These are phyloP conservation scores for Trametes coccinea DNA, from an alignment of 768 basidiomycete species.

Conservation along the genomic window DNA sequence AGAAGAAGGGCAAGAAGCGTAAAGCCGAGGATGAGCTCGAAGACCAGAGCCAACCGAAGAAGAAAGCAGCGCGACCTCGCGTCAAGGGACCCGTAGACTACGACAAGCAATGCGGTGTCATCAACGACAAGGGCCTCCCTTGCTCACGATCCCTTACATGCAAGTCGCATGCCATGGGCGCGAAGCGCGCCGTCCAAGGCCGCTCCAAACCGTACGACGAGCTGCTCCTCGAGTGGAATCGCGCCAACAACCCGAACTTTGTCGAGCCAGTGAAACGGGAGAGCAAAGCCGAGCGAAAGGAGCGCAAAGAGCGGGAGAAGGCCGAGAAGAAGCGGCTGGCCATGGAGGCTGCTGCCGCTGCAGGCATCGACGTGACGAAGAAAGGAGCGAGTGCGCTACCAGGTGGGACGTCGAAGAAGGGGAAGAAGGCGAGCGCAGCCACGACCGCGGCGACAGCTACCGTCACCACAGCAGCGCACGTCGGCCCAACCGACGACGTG, in stretches of 20 bases:
- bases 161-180: constrained; percentile 97
- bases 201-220: constrained; percentile 84
- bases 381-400: constrained; percentile 37
- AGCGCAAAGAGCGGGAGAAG: constrained; percentile 78
- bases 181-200: constrained; percentile 88
- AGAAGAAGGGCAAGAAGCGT: constrained; percentile 73
- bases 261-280: constrained; percentile 86
- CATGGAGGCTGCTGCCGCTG: constrained; percentile 65
- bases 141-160: constrained; percentile 96
- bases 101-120: constrained; percentile 94
- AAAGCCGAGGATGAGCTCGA: constrained; percentile 75
- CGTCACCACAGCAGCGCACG: constrained; percentile 44
- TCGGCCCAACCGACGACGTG: constrained; percentile 57
- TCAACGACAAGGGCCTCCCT: constrained; percentile 90
- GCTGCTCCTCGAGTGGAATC: constrained; percentile 89
- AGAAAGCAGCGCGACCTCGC: constrained; percentile 74
- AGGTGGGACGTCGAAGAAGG: constrained; percentile 52
- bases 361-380: constrained; percentile 52
- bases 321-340: constrained; percentile 78
- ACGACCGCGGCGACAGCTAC: constrained; percentile 43
- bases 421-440: constrained; percentile 54
- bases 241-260: constrained; percentile 83
- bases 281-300: constrained; percentile 86
- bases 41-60: constrained; percentile 65
- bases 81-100: constrained; percentile 85